A percentile compares a stretch with the other conserved stretches of the same genome.
Evolutionary conservation across 495 filamentous ascomycete genomes (phyloP).

Genomic region (Aspergillus affinis): DNA sequence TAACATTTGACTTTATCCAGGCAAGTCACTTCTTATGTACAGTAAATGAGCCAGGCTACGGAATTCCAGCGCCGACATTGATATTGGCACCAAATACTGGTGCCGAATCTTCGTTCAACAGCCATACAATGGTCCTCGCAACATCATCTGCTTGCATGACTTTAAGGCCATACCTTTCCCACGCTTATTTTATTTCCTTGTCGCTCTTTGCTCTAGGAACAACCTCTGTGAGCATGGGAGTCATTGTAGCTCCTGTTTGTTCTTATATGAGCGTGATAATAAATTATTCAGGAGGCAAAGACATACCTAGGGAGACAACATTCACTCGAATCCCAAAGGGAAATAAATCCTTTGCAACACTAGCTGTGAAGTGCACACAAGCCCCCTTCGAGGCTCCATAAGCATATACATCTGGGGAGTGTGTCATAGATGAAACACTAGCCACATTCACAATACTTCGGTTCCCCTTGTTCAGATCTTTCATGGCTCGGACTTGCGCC

Average conservation of each 20-base stretch:
- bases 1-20: too few species aligned
- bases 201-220: neutral
- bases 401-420: constrained; percentile 11
- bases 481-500: constrained; percentile 10
- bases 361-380: neutral
- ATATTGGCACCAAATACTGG: constrained; percentile 12
- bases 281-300: neutral
- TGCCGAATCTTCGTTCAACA: constrained; percentile 10
- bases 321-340: constrained; percentile 13
- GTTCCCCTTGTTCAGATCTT: neutral
- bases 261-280: too few species aligned
- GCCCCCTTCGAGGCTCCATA: constrained; percentile 12
- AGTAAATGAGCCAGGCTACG: neutral
- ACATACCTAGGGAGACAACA: constrained; percentile 10
- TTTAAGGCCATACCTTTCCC: neutral
- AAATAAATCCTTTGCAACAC: constrained; percentile 8
- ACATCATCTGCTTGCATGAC: constrained; percentile 11
- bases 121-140: constrained; percentile 10
- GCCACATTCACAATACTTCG: constrained; percentile 13
- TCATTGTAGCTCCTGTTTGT: constrained; percentile 7
- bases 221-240: constrained; percentile 8
- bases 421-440: constrained; percentile 7
- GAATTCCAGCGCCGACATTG: constrained; percentile 9
- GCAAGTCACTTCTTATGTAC: too few species aligned
- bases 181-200: constrained; percentile 2